Evolutionary conservation across 768 basidiomycete genomes (phyloP).

Genomic region (Cystobasidium ongulense): DNA sequence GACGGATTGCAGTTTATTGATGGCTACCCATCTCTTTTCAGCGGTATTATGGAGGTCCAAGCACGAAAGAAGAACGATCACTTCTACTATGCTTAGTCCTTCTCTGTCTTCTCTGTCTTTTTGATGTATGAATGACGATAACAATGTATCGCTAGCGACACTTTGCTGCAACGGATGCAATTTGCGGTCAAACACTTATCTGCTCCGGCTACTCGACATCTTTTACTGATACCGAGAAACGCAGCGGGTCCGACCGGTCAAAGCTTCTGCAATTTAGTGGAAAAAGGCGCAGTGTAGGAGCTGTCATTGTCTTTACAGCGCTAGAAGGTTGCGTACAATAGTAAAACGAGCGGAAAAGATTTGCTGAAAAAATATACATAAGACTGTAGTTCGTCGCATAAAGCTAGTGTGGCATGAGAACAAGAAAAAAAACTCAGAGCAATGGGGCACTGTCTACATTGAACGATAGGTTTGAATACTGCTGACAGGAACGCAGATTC

Average conservation of each 20-base stretch:
- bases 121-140: background rate
- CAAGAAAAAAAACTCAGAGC: background rate
- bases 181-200: too few species aligned
- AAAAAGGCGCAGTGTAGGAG: too few species aligned
- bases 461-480: background rate
- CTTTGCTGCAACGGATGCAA: background rate
- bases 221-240: too few species aligned
- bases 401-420: background rate
- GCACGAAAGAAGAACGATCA: conserved; percentile 99
- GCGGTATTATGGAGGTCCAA: conserved; percentile 60
- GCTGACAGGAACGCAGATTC: background rate
- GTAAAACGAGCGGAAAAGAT: background rate
- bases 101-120: background rate
- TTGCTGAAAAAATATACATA: too few species aligned
- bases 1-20: background rate
- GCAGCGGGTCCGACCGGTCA: too few species aligned
- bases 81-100: conserved; percentile 29
- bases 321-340: too few species aligned
- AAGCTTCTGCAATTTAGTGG: too few species aligned
- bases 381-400: background rate
- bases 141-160: background rate
- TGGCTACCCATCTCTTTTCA: conserved; percentile 12
- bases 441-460: background rate
- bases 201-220: too few species aligned
- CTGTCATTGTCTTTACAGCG: too few species aligned